These are phyloP conservation scores for Peltaster fructicola DNA, from an alignment of 2,329 filamentous ascomycete genomes.

Conservation along the genomic window DNA sequence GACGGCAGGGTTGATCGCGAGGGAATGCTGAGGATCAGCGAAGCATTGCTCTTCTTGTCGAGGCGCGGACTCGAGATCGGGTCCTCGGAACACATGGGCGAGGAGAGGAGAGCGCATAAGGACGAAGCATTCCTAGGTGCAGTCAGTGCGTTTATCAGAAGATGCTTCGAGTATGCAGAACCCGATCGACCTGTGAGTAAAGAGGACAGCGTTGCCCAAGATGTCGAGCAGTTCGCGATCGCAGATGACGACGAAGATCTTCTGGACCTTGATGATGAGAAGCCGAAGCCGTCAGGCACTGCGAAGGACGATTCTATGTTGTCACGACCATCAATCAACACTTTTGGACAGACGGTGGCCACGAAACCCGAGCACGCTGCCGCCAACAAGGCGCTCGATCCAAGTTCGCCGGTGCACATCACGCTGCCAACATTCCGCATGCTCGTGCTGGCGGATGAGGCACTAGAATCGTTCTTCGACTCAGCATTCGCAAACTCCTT, in stretches of 20 bases:
- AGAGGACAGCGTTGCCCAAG: slow-evolving; percentile 15
- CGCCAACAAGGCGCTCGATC: slow-evolving; percentile 81
- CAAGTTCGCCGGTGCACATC: slow-evolving; percentile 82
- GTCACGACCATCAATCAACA: slow-evolving; percentile 12
- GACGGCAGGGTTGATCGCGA: slow-evolving; percentile 89
- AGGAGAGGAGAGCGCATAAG: slow-evolving; percentile 32
- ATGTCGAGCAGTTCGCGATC: slow-evolving; percentile 50
- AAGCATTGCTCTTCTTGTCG: slow-evolving; percentile 82
- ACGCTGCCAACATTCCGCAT: slow-evolving; percentile 96
- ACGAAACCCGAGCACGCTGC: slow-evolving; percentile 46
- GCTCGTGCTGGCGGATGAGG: slow-evolving; percentile 91
- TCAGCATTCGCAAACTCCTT: slow-evolving; percentile 87
- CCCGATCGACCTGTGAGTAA: slow-evolving; percentile 41
- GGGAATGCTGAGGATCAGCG: slow-evolving; percentile 85
- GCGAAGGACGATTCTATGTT: slow-evolving; percentile 11
- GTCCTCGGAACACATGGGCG: slow-evolving; percentile 17
- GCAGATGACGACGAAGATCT: slow-evolving; percentile 52
- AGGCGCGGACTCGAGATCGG: slow-evolving; percentile 49
- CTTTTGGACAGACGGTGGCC: slow-evolving; percentile 17
- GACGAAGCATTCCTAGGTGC: slow-evolving; percentile 85
- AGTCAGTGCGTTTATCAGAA: slow-evolving; percentile 84
- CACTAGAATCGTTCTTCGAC: slow-evolving; percentile 94
- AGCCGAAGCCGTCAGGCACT: slow-evolving; percentile 12
- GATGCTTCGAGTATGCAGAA: slow-evolving; percentile 96
- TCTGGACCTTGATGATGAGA: slow-evolving; percentile 37